Percentiles rank a stretch among this genome's conserved stretches.
phyloP scores from a whole-genome alignment of 1,284 basidiomycete genomes.

The Amylostereum areolatum region DNA sequence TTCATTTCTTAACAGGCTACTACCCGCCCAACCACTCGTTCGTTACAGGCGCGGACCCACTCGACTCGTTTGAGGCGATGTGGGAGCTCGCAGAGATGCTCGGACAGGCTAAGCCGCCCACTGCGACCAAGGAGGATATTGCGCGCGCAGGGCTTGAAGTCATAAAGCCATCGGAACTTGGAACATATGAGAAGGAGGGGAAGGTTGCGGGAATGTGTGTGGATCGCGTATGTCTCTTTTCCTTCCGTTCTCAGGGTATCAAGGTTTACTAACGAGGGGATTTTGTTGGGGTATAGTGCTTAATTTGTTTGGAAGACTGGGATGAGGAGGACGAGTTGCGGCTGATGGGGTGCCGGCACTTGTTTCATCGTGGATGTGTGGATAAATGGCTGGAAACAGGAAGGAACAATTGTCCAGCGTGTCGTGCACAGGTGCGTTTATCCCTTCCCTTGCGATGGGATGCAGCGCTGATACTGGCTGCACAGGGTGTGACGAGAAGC shows the following conservation, averaged over 20 bases:
- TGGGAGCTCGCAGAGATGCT: constrained; percentile 74
- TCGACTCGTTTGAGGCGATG: constrained; percentile 74
- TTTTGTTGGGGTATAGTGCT: constrained; percentile 38
- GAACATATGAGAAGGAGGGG: constrained; percentile 48
- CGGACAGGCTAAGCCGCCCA: constrained; percentile 74
- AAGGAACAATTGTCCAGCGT: constrained; percentile 88
- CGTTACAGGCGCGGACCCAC: constrained; percentile 67
- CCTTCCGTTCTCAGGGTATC: constrained; percentile 1
- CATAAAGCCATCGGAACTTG: constrained; percentile 52
- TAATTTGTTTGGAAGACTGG: constrained; percentile 85
- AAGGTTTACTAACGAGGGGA: too few species aligned
- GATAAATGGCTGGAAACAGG: constrained; percentile 85
- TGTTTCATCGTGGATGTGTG: constrained; percentile 82
- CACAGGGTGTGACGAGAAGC: too few species aligned
- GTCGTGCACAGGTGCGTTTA: constrained; percentile 58
- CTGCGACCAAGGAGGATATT: constrained; percentile 77
- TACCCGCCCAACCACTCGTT: constrained; percentile 85
- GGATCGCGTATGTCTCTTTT: constrained; percentile 53
- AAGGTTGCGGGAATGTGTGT: constrained; percentile 70
- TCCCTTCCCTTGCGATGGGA: background rate
- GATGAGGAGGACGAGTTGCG: constrained; percentile 68
- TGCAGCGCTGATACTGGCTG: background rate
- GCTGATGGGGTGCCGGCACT: constrained; percentile 76
- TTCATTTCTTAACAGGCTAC: constrained; percentile 46
- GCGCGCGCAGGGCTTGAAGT: constrained; percentile 73